These are phyloP conservation scores for Fraxinus sp. DNA, from an alignment of 305 asterid species.

Conservation along the genomic window DNA sequence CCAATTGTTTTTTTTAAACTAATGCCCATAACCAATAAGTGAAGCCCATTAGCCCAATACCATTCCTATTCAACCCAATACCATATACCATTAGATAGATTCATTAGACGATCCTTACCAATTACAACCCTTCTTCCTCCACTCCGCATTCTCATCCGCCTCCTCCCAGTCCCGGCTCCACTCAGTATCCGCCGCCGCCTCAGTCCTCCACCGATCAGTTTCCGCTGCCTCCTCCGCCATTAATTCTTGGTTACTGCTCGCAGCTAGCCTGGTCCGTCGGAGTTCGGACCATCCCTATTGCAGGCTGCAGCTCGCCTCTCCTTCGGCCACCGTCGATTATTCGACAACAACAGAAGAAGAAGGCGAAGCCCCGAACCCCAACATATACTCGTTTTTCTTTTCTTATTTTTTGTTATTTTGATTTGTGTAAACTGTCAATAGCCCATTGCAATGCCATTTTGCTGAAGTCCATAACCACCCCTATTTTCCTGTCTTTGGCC, in stretches of 20 bases:
- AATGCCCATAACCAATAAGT: neutral
- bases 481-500: slow-evolving; percentile 52
- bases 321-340: neutral
- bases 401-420: neutral
- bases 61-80: neutral
- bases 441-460: slow-evolving; percentile 80
- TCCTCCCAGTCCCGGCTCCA: neutral
- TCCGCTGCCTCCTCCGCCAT: neutral
- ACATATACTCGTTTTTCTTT: neutral
- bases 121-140: neutral
- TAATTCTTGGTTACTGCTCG: neutral
- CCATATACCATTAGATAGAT: neutral
- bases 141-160: neutral
- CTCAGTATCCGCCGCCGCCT: neutral
- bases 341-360: neutral
- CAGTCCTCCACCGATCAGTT: neutral
- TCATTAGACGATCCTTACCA: neutral
- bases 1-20: neutral
- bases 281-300: neutral
- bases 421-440: slow-evolving; percentile 50
- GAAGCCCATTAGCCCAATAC: neutral
- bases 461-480: slow-evolving; percentile 81
- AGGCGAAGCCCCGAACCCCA: neutral
- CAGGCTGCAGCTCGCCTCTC: neutral
- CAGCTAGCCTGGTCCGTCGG: neutral